These are phyloP conservation scores for Flaveria linearis DNA, from an alignment of 129 eudicot genomes.

Conservation along the genomic window DNA sequence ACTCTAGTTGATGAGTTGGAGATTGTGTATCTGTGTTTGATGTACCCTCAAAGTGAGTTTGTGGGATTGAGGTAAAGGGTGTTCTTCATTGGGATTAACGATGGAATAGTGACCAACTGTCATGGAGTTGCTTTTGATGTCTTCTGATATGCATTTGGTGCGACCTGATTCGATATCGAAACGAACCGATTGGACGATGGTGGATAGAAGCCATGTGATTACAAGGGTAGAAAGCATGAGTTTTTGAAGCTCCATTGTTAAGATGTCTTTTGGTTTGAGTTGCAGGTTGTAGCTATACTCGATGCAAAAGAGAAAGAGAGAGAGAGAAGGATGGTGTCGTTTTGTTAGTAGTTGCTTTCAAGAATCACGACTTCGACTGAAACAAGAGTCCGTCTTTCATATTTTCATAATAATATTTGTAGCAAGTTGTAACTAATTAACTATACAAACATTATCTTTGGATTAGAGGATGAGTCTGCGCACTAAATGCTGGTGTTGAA, in stretches of 20 bases:
- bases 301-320: slow-evolving; percentile 8
- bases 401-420: background rate
- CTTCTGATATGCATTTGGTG: slow-evolving; percentile 91
- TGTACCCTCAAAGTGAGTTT: slow-evolving; percentile 82
- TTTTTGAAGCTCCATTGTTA: slow-evolving; percentile 30
- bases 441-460: no score
- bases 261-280: background rate
- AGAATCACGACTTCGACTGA: slow-evolving; percentile 1
- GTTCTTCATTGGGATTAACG: slow-evolving; percentile 67
- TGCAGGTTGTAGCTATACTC: slow-evolving; percentile 17
- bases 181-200: slow-evolving; percentile 54
- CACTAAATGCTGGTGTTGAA: no score
- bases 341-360: slow-evolving; percentile 9
- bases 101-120: slow-evolving; percentile 79
- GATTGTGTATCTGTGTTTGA: background rate
- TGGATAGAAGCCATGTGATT: slow-evolving; percentile 37
- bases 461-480: no score
- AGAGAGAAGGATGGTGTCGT: background rate
- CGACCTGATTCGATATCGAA: slow-evolving; percentile 83
- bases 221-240: slow-evolving; percentile 18
- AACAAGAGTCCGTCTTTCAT: slow-evolving; percentile 1
- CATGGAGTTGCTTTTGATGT: slow-evolving; percentile 79
- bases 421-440: no score
- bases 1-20: background rate
- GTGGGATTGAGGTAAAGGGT: slow-evolving; percentile 79